Evolutionary conservation across 2,329 filamentous ascomycete species (phyloP).

Genomic region (Aspergillus persii): DNA sequence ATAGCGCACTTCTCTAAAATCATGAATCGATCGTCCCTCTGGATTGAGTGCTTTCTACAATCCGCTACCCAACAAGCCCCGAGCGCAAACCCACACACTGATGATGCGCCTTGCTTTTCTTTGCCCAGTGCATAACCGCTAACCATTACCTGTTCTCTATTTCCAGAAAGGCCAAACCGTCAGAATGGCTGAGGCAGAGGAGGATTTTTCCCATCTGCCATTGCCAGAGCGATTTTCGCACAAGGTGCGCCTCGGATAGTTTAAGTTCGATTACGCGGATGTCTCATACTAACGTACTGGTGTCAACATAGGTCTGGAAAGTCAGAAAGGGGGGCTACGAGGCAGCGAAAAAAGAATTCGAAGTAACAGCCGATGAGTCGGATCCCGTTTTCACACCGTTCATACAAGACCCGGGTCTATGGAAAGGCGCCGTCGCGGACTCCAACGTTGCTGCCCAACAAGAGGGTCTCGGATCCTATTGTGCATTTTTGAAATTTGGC

Average conservation of each 20-base stretch:
- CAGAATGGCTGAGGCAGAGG: constrained; percentile 43
- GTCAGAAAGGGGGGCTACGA: constrained; percentile 94
- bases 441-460: constrained; percentile 96
- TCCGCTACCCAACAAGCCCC: neutral
- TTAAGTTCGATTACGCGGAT: too few species aligned
- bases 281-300: constrained; percentile 14
- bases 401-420: constrained; percentile 75
- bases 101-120: neutral
- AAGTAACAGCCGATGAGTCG: constrained; percentile 77
- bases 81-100: neutral
- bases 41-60: neutral
- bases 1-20: neutral
- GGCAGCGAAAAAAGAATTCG: constrained; percentile 83
- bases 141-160: neutral
- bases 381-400: constrained; percentile 87
- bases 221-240: constrained; percentile 44
- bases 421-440: constrained; percentile 90
- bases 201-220: constrained; percentile 44
- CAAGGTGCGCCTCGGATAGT: constrained; percentile 30
- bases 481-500: constrained; percentile 88
- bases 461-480: constrained; percentile 83
- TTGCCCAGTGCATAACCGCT: neutral
- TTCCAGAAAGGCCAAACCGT: constrained; percentile 12
- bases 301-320: constrained; percentile 73
- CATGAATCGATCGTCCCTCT: neutral